Evolutionary conservation across 208 protist species (phyloP), one percentile per base, ranked within the genome.

Genomic region (Trypanosomatidae sp.): DNA sequence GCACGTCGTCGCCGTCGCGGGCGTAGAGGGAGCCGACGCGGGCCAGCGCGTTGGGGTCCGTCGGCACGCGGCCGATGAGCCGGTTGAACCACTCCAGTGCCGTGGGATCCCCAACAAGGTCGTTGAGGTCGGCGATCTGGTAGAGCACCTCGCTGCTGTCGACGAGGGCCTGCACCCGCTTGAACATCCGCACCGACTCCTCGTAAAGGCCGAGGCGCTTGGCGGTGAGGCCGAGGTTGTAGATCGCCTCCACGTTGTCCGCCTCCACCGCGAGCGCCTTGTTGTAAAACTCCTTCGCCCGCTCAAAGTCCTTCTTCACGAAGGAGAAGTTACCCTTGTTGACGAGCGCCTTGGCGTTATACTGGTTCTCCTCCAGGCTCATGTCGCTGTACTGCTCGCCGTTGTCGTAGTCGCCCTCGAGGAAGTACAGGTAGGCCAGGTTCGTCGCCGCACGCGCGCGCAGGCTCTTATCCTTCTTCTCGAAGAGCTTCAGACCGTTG

Each of bases 361-460:
- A 99, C 78, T 93, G 86, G 77, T 99, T 95, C 55, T 95, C 85
- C 76, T 92, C 85, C 55, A 99, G 77, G 56, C 97, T 98, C 71
- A 97, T 84, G 66, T 98, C 89, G 74, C 97, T 98, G 85, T 99
- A 99, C 77, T 97, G 96, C 73, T 98, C 93, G 22, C 97, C 98
- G 76, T 91, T 98, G 22, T 98, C 94, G 77, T 94, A 90, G 83
- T 99, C 97, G 69, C 95, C 96, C 77, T 99, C 98, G 22, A 99
- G 89, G 82, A 99, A 99, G 91, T 99, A 99, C 25, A 99, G 85
- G 77, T 99, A 99, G 9, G 97, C 95, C 28, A 99, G 83, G 87
- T 99, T 99, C 59, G 97, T 99, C 64, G 98, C 95, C 22, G 98
- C 98, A 8, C 90, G 88, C 36, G 93, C 92, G 47, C 90, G 86